Evolutionary conservation across 192 early-diverging fungal genomes (phyloP), one percentile per base, ranked within the genome.

Genomic region (Diversispora eburnea): DNA sequence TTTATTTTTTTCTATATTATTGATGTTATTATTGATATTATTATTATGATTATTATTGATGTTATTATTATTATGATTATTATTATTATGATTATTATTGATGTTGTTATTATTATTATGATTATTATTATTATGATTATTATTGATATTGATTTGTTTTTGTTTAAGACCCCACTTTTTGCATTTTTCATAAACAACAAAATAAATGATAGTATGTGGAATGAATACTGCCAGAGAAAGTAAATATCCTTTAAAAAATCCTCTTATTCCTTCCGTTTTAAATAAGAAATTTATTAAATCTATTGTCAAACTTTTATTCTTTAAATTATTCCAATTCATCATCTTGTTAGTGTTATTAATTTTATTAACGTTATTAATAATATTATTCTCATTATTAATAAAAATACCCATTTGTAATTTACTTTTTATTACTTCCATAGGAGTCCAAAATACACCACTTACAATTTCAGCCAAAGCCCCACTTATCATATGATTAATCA

Each of bases 401-500:
- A 52, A 63, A 49, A 73, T 78, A 51, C 10, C 6, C 42, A 87
- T 85, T 75, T 94, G 93, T 64, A 92, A 67, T 57, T 85, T 84
- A 61, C 85, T 89, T 67, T 94, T 94, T 47, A 94, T 42, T 1
- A 94, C 88, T 76, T 94, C 93, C 93, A 94, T 94, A 2, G 93
- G 93, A 4, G 93, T 94, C 82, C 90, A 94, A 25, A 92, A 83
- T 8, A 88, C 66, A 8, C 91, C 92, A 5, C 86, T 86, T 0
- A 85, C 64, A 12, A 83, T 80, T 76, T 94, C 93, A 20, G 93
- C 91, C 20, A 76, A 66, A 0, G 77, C 76, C 8, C 84, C 91
- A n/a, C 87, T 83, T 0, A 80, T 33, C 19, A 85, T 75, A 76
- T 92, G 88, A 61, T 88, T 90, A 1, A 69, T 9, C 13, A 88